Evolutionary conservation across 352 stramenopile species (phyloP).

Genomic region (Phytophthora fragariaefolia): DNA sequence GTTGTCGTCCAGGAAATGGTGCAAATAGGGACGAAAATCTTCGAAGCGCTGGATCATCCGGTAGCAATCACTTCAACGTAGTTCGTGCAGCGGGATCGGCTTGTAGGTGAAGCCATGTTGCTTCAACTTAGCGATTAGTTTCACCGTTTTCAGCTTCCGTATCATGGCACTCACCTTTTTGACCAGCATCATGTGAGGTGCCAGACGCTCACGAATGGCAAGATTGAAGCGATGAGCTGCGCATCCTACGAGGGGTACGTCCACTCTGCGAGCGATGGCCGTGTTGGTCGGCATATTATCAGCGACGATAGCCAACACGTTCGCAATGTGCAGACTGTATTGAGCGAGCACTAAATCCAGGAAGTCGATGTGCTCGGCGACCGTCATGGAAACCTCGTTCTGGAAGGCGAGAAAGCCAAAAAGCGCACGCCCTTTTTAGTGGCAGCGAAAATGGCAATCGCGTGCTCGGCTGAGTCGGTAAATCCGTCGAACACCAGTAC

Average conservation of each 20-base stretch:
- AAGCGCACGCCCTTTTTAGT: background rate
- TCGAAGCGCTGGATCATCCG: constrained; percentile 12
- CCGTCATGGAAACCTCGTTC: background rate
- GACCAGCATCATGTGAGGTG: too few relatives aligned
- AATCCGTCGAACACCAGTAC: background rate
- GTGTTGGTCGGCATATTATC: too few relatives aligned
- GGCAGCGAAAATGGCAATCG: background rate
- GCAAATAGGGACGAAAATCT: constrained; percentile 6
- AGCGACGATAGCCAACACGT: too few relatives aligned
- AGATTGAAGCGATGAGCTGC: too few relatives aligned
- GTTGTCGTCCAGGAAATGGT: constrained; percentile 7
- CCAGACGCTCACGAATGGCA: too few relatives aligned
- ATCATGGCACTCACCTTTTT: background rate
- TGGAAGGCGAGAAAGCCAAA: background rate
- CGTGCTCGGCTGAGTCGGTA: background rate
- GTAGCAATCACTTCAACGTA: constrained; percentile 7
- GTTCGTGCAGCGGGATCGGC: background rate
- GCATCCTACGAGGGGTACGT: too few relatives aligned
- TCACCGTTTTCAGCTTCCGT: background rate
- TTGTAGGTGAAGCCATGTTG: background rate
- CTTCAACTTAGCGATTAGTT: too few relatives aligned
- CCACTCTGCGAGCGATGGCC: too few relatives aligned
- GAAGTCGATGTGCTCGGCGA: background rate
- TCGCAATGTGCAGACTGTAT: background rate
- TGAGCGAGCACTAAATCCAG: background rate